These are phyloP conservation scores for Suhomyces tanzawaensis DNA, from an alignment of 805 yeast species.

Conservation along the genomic window DNA sequence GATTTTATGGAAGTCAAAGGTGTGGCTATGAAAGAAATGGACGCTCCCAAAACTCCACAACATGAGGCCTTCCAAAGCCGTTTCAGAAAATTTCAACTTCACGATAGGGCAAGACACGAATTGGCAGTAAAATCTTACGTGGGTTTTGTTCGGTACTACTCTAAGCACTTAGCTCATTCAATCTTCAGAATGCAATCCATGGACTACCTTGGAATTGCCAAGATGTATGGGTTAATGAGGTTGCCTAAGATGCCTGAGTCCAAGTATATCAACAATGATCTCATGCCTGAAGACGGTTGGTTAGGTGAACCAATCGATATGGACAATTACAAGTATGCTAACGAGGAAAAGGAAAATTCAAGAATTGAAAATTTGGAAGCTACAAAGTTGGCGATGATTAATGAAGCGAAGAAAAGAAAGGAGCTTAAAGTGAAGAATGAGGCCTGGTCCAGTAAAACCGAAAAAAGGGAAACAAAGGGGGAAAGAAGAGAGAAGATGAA, in stretches of 20 bases:
- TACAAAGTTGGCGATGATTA: constrained; percentile 35
- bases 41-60: constrained; percentile 20
- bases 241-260: constrained; percentile 96
- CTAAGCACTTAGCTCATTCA: constrained; percentile 84
- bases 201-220: constrained; percentile 71
- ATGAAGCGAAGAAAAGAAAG: constrained; percentile 42
- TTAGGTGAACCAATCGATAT: constrained; percentile 60
- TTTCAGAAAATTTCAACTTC: constrained; percentile 54
- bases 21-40: constrained; percentile 48
- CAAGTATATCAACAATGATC: constrained; percentile 43
- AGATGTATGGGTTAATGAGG: constrained; percentile 74
- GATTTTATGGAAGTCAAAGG: constrained; percentile 73
- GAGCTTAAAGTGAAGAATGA: constrained; percentile 51
- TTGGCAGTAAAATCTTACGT: constrained; percentile 77
- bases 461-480: constrained; percentile 57
- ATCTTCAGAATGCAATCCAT: constrained; percentile 74
- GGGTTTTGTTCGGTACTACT: constrained; percentile 77
- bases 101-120: constrained; percentile 81
- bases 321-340: constrained; percentile 64
- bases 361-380: constrained; percentile 59
- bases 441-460: constrained; percentile 78
- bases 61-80: constrained; percentile 26
- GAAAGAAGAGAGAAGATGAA: constrained; percentile 68
- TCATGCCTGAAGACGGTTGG: constrained; percentile 75
- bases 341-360: constrained; percentile 58